These are phyloP conservation scores for Asterochloris sp. DNA, from an alignment of 139 green algal genomes.

Conservation along the genomic window DNA sequence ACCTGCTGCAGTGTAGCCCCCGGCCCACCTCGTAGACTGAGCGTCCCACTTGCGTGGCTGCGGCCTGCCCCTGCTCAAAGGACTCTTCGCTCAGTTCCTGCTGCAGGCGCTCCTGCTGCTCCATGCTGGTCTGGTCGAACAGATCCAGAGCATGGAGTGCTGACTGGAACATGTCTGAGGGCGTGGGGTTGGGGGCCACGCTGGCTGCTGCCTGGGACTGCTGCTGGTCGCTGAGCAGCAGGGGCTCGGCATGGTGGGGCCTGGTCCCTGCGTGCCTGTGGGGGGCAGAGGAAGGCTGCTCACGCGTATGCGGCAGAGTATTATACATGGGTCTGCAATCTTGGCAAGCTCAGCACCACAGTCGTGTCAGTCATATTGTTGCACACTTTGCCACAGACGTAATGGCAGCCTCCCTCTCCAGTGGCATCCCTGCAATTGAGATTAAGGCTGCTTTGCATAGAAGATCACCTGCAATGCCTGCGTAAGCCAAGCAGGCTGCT, in stretches of 20 bases:
- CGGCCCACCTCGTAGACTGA: slow-evolving; percentile 30
- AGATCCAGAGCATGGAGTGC: slow-evolving; percentile 31
- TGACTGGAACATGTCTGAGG: slow-evolving; percentile 25
- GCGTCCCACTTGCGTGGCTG: slow-evolving; percentile 18
- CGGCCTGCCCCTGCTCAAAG: slow-evolving; percentile 18
- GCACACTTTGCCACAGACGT: background rate
- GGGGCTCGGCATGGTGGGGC: background rate
- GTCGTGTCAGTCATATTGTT: background rate
- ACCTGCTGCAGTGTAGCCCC: background rate
- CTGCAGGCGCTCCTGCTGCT: background rate
- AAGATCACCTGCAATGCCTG: too few relatives aligned
- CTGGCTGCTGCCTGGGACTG: background rate
- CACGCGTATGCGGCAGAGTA: background rate
- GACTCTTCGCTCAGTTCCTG: slow-evolving; percentile 21
- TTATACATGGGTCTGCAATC: background rate
- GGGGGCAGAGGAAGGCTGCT: background rate
- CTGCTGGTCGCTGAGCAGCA: background rate
- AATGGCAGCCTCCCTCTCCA: background rate
- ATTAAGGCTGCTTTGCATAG: too few relatives aligned
- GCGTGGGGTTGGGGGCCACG: background rate
- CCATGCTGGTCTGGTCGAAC: slow-evolving; percentile 12
- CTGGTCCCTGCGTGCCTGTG: background rate
- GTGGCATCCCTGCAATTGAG: background rate
- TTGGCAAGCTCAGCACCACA: background rate
- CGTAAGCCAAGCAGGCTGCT: too few relatives aligned